A percentile compares a stretch with the other conserved stretches of the same genome.
Evolutionary conservation across 2,329 filamentous ascomycete genomes (phyloP).

Genomic region (Fusarium sp.): DNA sequence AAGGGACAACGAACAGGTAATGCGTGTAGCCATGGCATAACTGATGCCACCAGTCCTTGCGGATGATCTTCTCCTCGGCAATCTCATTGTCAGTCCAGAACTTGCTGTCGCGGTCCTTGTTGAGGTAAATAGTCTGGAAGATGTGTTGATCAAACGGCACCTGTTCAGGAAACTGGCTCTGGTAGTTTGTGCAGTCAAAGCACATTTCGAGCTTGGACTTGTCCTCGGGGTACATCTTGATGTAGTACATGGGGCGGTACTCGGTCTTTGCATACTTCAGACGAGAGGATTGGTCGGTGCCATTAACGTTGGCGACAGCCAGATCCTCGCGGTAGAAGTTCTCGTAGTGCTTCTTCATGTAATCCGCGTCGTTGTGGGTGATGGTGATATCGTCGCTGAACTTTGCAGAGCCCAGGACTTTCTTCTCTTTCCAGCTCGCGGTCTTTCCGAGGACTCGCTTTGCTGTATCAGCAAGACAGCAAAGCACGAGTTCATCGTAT

Average conservation of each 20-base stretch:
- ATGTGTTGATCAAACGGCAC: slow-evolving; percentile 50
- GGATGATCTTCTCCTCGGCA: slow-evolving; percentile 30
- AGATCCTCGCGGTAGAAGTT: slow-evolving; percentile 34
- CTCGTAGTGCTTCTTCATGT: slow-evolving; percentile 39
- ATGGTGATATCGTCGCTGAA: slow-evolving; percentile 36
- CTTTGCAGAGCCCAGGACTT: slow-evolving; percentile 27
- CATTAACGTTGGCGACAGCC: slow-evolving; percentile 28
- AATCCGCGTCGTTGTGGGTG: slow-evolving; percentile 30
- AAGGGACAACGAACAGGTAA: slow-evolving; percentile 24
- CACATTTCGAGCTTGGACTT: slow-evolving; percentile 39
- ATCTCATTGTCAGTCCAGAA: slow-evolving; percentile 33
- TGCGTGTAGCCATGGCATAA: slow-evolving; percentile 32
- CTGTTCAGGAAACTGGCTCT: slow-evolving; percentile 38
- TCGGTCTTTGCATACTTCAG: slow-evolving; percentile 30
- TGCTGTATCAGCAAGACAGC: slow-evolving; percentile 32
- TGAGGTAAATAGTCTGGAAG: slow-evolving; percentile 68
- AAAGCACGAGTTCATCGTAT: slow-evolving; percentile 32
- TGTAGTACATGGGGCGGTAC: slow-evolving; percentile 39
- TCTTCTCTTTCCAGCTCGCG: slow-evolving; percentile 34
- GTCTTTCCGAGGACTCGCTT: slow-evolving; percentile 30
- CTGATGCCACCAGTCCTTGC: slow-evolving; percentile 40
- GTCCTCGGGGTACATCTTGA: slow-evolving; percentile 38
- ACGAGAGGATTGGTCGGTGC: slow-evolving; percentile 20
- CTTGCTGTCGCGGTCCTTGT: slow-evolving; percentile 48
- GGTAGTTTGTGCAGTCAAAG: slow-evolving; percentile 36